Base-by-base conservation (phyloP, 2,329 filamentous ascomycete genomes). In the Pyrenochaeta sp. region DNA sequence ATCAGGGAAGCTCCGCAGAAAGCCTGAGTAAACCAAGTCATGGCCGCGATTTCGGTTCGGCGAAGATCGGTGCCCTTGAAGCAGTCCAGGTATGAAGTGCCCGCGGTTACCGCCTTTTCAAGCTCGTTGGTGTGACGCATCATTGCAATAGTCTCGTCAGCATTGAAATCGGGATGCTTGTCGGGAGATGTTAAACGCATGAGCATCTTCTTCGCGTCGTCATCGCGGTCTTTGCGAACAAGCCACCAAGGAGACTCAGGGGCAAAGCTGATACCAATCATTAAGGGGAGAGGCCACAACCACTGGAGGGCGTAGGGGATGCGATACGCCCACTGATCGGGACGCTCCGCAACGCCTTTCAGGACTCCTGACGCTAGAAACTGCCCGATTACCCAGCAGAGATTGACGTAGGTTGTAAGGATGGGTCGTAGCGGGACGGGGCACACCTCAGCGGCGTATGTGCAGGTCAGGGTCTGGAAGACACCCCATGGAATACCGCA, bases 61-160 rank as follows among this genome's bases (percentile, higher is more conserved):
- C 92, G 89, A 50, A 89, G 82, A 72, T 96, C 89, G 22, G 86
- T 85, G n/a, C 92, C 91, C 75, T 85, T 89, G 84, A 96, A 96
- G 80, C 92, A 96, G 76, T 96, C 92, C 66, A 86, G 77, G 77
- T 95, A 96, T 37, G 85, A 88, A 8, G 90, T 86, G 37, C 92
- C 92, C 12, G 81, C 80, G 39, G 69, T 70, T 8, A 91, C 88
- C 75, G 86, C 81, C 72, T 91, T 85, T 75, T 96, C 93, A 13
- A 96, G 81, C 1, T 90, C 90, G 5, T 91, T 93, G 3, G 92
- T 96, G 72, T 95, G 91, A 3, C 92, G 87, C 90, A 96, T 96
- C 91, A 96, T 95, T 67, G 91, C 88, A 59, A 96, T 84, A 0
- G 91, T 95, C 40, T 77, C 68, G 54, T 77, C 69, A 50, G 69